Evolutionary conservation across 2,329 filamentous ascomycete genomes (phyloP), one percentile per base, ranked within the genome.

Genomic region (Neopestalotiopsis sp.): DNA sequence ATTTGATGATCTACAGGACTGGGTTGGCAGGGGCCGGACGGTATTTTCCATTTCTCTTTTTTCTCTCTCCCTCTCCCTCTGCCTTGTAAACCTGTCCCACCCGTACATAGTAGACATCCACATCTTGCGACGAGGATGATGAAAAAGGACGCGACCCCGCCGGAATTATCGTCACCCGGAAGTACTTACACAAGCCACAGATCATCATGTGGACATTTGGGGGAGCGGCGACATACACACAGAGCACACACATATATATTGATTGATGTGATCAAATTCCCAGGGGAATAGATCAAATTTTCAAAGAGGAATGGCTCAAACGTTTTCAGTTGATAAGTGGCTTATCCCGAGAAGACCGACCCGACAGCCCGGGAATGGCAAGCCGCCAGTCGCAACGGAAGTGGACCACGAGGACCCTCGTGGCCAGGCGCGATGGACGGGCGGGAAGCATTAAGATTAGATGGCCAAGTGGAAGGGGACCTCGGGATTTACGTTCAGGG

Each of bases 391-490:
- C 32, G 59, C 59, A 62, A 62, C 34, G 30, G 17, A 40, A 62
- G 59, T 62, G 59, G 59, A 40, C 57, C 59, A 20, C 30, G 17
- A 38, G 32, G 59, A 62, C 32, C 59, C 59, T 62, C 57, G 30
- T 34, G 30, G 24, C 24, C 57, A 20, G 30, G 13, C 34, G 59
- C 30, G 14, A 34, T 20, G 32, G 30, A 7, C 59, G 59, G 32
- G 34, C 32, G 59, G 30, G 28, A 38, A 62, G 59, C 30, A 62
- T 28, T 40, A 20, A 62, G n/a, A 62, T 28, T 59, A 59, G 57
- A 30, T 34, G 30, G 24, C 57, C 24, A 14, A 28, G 24, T 28
- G 14, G 7, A 56, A 56, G 6, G 20, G 17, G 49, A 56, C 20
- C 17, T 7, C 49, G 24, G 57, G 12, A 10, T 34, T 59, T 59